Conservation (phyloP, 306 rosid species). For the Mimosa bimucronata region DNA sequence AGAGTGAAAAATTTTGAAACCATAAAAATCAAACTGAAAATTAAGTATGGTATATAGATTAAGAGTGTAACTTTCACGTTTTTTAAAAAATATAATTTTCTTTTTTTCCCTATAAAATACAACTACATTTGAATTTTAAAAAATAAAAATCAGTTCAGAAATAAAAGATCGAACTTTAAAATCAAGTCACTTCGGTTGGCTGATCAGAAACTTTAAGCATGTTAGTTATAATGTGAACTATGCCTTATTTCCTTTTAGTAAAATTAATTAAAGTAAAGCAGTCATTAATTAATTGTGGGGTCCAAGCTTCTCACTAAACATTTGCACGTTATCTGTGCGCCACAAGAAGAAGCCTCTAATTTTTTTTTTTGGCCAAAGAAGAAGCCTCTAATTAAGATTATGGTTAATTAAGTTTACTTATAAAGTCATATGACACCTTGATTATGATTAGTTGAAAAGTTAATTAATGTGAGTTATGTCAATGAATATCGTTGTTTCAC, state of each 20-base stretch:
- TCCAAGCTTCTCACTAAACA: conserved; percentile 27
- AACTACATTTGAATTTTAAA: not conserved
- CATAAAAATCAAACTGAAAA: not conserved
- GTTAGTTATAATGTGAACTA: not conserved
- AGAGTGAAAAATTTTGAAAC: no score
- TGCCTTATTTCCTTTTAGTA: not conserved
- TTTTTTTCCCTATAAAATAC: not conserved
- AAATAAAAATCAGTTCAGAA: not conserved
- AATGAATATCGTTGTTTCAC: not conserved
- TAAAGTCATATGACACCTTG: conserved; percentile 6
- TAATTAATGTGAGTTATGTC: not conserved
- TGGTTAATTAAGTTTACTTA: not conserved
- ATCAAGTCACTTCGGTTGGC: not conserved
- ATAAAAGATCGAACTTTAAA: not conserved
- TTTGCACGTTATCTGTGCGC: conserved; percentile 28
- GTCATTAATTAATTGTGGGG: conserved; percentile 42
- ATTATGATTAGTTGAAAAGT: conserved; percentile 11
- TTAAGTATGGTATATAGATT: not conserved
- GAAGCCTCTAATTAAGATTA: not conserved
- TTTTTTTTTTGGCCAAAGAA: no score
- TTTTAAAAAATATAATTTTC: no score
- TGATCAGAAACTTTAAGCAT: not conserved
- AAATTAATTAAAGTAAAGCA: conserved; percentile 11
- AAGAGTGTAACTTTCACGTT: no score
- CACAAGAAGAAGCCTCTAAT: conserved; percentile 9